Conservation (phyloP, 169 alveolate species). For the Plasmodium coatneyi region DNA sequence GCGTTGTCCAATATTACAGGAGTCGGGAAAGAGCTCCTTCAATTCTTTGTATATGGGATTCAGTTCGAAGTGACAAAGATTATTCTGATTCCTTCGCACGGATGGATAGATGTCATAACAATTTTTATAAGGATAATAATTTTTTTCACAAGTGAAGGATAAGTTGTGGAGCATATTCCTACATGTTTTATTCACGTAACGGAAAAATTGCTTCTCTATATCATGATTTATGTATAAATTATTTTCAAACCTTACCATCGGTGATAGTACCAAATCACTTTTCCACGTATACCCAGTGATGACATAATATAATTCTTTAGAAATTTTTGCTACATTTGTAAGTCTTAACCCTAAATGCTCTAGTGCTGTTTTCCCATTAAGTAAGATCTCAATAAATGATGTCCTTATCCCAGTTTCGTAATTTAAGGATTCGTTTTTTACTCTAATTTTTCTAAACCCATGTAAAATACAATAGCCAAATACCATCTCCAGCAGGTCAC, state of each 20-base stretch:
- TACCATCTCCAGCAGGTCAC: neutral
- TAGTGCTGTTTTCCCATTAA: conserved; percentile 3
- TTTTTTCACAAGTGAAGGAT: conserved; percentile 5
- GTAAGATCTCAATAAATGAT: conserved; percentile 3
- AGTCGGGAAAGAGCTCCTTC: conserved; percentile 23
- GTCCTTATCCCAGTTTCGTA: conserved; percentile 7
- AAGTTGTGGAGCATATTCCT: conserved; percentile 8
- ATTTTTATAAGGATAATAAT: conserved; percentile 49
- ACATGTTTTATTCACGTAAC: neutral
- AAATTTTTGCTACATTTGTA: conserved; percentile 23
- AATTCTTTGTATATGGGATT: conserved; percentile 17
- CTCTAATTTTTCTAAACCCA: conserved; percentile 15
- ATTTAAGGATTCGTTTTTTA: neutral
- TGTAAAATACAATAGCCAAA: conserved; percentile 33
- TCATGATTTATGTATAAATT: conserved; percentile 12
- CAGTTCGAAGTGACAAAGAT: conserved; percentile 6
- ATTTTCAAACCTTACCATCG: conserved; percentile 12
- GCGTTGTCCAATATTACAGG: neutral
- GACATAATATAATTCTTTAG: conserved; percentile 33
- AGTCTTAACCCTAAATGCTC: conserved; percentile 32
- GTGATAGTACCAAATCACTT: conserved; percentile 28
- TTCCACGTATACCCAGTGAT: conserved; percentile 25
- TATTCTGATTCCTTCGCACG: conserved; percentile 1
- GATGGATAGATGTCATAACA: conserved; percentile 34
- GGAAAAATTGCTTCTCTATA: conserved; percentile 11